Evolutionary conservation across 2,329 filamentous ascomycete genomes (phyloP).

Genomic region (Pseudocercospora musae): DNA sequence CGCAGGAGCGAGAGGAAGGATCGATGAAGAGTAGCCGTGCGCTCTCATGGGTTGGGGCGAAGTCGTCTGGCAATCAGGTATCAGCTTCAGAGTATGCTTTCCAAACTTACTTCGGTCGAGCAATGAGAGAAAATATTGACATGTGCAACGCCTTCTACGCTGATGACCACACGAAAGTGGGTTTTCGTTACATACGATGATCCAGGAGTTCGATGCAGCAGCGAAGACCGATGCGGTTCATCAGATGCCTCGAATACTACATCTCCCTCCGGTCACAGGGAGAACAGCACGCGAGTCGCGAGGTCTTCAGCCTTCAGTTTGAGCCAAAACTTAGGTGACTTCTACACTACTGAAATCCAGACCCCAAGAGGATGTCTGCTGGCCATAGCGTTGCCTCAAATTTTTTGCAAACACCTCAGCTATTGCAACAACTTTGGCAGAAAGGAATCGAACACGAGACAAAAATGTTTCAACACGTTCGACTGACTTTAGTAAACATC

Average conservation of each 20-base stretch:
- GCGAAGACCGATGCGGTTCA: background rate
- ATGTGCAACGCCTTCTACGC: background rate
- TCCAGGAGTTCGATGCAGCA: background rate
- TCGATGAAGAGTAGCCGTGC: background rate
- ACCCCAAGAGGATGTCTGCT: background rate
- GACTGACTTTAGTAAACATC: background rate
- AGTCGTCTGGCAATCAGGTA: background rate
- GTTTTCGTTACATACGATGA: background rate
- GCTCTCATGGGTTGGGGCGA: background rate
- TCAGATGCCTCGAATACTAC: background rate
- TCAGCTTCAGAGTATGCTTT: background rate
- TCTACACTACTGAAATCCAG: background rate
- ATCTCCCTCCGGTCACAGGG: background rate
- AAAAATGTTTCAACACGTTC: background rate
- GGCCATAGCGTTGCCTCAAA: background rate
- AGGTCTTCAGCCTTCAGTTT: too few relatives aligned
- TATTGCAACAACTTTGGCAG: background rate
- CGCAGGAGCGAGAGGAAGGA: background rate
- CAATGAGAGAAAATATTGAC: background rate
- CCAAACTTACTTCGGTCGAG: too few relatives aligned
- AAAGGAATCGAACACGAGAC: background rate
- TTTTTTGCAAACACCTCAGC: background rate
- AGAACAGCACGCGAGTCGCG: background rate
- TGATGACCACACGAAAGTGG: background rate
- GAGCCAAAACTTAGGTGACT: background rate